A percentile compares a stretch with the other conserved stretches of the same genome.
Conservation (phyloP, 306 rosid species). For the Vigna hirtella region DNA sequence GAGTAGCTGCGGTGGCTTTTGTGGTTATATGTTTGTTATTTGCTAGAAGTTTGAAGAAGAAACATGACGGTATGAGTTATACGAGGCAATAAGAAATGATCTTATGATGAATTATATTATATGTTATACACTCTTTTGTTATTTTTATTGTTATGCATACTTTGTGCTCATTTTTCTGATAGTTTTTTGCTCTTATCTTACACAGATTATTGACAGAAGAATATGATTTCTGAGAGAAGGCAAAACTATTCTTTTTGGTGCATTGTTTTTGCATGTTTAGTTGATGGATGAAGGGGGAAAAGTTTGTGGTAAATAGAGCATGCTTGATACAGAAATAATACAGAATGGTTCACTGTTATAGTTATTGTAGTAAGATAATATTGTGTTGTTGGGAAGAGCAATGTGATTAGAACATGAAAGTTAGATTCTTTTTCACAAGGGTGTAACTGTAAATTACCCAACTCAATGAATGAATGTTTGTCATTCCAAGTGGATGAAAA, state of each 20-base stretch:
- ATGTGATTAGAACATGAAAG: slow-evolving; percentile 43
- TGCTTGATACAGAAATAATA: slow-evolving; percentile 42
- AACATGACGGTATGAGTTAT: slow-evolving; percentile 76
- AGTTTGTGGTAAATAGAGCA: slow-evolving; percentile 50
- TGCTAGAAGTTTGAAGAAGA: slow-evolving; percentile 78
- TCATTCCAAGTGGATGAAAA: slow-evolving; percentile 41
- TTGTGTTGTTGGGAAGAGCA: slow-evolving; percentile 38
- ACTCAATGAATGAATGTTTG: slow-evolving; percentile 46
- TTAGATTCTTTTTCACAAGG: slow-evolving; percentile 41
- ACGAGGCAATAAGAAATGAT: slow-evolving; percentile 19
- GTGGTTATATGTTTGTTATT: slow-evolving; percentile 79
- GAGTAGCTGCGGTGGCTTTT: slow-evolving; percentile 83
- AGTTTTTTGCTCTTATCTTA: slow-evolving; percentile 37
- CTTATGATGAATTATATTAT: slow-evolving; percentile 12
- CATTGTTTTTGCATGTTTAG: slow-evolving; percentile 50
- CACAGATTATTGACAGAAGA: slow-evolving; percentile 76
- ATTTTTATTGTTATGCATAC: not conserved
- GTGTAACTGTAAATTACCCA: slow-evolving; percentile 40
- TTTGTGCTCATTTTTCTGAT: not conserved
- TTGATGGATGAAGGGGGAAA: slow-evolving; percentile 35
- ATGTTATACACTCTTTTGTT: not conserved
- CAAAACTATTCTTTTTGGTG: slow-evolving; percentile 50
- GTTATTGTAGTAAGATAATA: slow-evolving; percentile 40
- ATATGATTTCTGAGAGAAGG: slow-evolving; percentile 46
- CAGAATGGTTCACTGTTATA: slow-evolving; percentile 29